Evolutionary conservation across 306 rosid species (phyloP).

Genomic region (Gleditsia sinensis): DNA sequence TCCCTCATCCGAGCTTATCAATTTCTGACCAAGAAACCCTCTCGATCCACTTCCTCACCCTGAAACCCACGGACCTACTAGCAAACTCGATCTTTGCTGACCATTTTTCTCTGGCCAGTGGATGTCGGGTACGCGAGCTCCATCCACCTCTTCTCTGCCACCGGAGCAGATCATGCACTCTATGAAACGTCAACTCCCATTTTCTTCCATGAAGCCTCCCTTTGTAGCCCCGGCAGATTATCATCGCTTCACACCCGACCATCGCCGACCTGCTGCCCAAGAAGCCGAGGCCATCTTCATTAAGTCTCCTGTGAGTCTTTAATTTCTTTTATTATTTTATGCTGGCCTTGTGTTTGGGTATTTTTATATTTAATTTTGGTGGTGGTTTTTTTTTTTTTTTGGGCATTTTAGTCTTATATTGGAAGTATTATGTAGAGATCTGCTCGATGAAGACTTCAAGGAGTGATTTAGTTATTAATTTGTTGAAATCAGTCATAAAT

Average conservation of each 20-base stretch:
- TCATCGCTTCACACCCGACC: slow-evolving; percentile 69
- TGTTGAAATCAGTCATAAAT: slow-evolving; percentile 28
- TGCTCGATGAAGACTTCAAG: slow-evolving; percentile 31
- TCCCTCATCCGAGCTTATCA: not conserved
- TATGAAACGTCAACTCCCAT: slow-evolving; percentile 72
- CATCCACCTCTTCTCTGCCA: slow-evolving; percentile 38
- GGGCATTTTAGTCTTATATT: not conserved
- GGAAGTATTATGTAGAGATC: slow-evolving; percentile 36
- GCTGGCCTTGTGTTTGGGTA: not conserved
- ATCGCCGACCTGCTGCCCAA: slow-evolving; percentile 50
- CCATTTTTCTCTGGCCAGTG: slow-evolving; percentile 28
- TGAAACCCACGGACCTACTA: not conserved
- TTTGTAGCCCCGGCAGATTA: slow-evolving; percentile 71
- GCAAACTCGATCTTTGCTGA: slow-evolving; percentile 34
- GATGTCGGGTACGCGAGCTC: slow-evolving; percentile 50
- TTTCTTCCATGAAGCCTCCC: slow-evolving; percentile 70
- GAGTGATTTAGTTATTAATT: slow-evolving; percentile 22
- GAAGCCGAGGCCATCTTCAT: slow-evolving; percentile 59
- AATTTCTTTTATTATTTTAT: not conserved
- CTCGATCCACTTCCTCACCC: slow-evolving; percentile 11
- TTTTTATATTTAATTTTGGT: not conserved
- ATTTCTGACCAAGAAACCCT: not conserved
- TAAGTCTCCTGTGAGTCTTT: slow-evolving; percentile 59
- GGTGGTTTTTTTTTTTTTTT: not conserved
- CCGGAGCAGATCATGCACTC: slow-evolving; percentile 64